A percentile compares a stretch with the other conserved stretches of the same genome.
Evolutionary conservation across 805 yeast species (phyloP).

Genomic region (Wickerhamiella cacticola): DNA sequence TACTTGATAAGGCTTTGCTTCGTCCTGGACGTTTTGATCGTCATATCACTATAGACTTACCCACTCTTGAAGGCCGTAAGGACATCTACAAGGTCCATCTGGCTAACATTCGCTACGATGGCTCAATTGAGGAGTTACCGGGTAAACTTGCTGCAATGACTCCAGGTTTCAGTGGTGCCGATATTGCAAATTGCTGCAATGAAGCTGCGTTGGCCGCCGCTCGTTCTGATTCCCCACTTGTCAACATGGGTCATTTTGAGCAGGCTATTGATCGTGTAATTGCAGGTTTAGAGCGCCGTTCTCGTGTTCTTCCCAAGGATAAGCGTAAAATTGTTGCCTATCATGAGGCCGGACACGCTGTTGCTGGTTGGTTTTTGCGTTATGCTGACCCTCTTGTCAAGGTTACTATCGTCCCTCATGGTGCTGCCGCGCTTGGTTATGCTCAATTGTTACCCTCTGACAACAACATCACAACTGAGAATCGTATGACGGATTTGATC

Average conservation of each 20-base stretch:
- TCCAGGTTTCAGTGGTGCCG: conserved; percentile 95
- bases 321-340: conserved; percentile 82
- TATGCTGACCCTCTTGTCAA: conserved; percentile 84
- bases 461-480: conserved; percentile 61
- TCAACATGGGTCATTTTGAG: conserved; percentile 66
- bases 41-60: conserved; percentile 73
- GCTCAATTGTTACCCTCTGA: conserved; percentile 92
- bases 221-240: conserved; percentile 50
- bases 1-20: conserved; percentile 74
- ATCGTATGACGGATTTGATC: conserved; percentile 73
- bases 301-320: conserved; percentile 62
- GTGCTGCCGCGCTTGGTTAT: conserved; percentile 91
- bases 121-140: conserved; percentile 49
- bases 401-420: conserved; percentile 91
- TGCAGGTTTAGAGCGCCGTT: conserved; percentile 85
- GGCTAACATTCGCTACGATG: conserved; percentile 38
- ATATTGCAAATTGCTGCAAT: conserved; percentile 86
- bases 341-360: conserved; percentile 96
- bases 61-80: conserved; percentile 81
- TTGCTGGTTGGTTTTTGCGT: conserved; percentile 84
- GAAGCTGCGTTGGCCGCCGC: conserved; percentile 94
- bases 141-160: conserved; percentile 85
- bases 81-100: conserved; percentile 76
- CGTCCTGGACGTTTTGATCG: conserved; percentile 95
- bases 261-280: conserved; percentile 88